Base-by-base conservation (phyloP, 2,329 filamentous ascomycete genomes). In the Cladosporium colombiae region DNA sequence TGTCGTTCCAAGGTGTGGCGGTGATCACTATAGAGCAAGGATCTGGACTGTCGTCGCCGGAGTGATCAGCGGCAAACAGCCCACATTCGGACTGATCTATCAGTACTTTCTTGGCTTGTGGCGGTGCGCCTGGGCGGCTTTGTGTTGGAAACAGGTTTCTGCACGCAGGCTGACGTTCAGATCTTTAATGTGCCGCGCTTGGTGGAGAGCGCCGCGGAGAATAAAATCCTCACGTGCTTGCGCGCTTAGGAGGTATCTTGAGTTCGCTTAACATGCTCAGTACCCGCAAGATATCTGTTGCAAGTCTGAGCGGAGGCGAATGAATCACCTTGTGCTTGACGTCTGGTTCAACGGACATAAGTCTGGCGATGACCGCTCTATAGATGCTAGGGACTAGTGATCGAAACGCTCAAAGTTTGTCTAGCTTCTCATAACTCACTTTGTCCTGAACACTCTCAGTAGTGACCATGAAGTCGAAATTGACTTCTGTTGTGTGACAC, bases 81-180 rank as follows among this genome's bases (percentile, higher is more conserved):
- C 44, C 31, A 5, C 6, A 7, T 37, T 25, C n/a, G 59, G 44
- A 40, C 18, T 33, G 31, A 31, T 53, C 50, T 23, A 62, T 21
- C 35, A n/a, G 3, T 21, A 18, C 23, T 11, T 52, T 62, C 59
- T 62, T 62, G 59, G 59, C 23, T 16, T 37, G 59, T 37, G 37
- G 56, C 35, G n/a, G 56, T 59, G 56, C 33, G 31, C 33, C n/a
- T 50, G 23, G 40, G 21, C 40, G 40, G 25, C 40, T 33, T 33
- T 33, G 55, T 57, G 55, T 35, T 14, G 33, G 21, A 57, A 57
- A 33, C 55, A 57, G 55, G 55, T 57, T 57, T 57, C 55, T 57
- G 29, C 52, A 55, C 27, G 27, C 52, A 31, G 29, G 52, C 52
- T 55, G 52, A 55, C 52, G 52, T 55, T 31, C 29, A 21, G 52